Base-by-base conservation (phyloP, 2,329 filamentous ascomycete species). In the Coniella vitis region DNA sequence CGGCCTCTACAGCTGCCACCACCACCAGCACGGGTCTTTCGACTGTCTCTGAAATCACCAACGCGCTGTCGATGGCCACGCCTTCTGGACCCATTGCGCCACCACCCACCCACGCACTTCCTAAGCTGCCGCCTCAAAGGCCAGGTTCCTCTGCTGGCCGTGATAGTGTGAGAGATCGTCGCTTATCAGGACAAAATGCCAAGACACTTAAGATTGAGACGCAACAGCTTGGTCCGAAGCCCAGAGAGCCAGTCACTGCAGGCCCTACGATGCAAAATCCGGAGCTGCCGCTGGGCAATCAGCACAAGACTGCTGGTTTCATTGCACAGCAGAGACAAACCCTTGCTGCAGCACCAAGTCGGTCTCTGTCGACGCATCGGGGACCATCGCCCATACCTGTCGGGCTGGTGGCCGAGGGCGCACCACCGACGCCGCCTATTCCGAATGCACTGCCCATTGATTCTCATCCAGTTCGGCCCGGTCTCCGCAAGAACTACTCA, bases 191-290 rank as follows among this genome's bases (percentile, higher is more conserved):
- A 7, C 84, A 88, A 58, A 88, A 87, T 58, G 71, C 79, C 13
- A 90, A 87, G 63, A 86, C 90, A 60, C 72, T 97, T 44, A 95
- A 90, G 68, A 96, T 97, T 48, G 88, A 96, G 65, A 96, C 90
- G 0, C 57, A 63, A 8, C 66, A 65, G 54, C 52, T 68, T n/a
- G 56, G 53, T 38, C 61, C 55, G 19, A 58, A 56, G 17, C 50
- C 56, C 16, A 56, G 54, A 21, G 56, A 54, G 16, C 58, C 58
- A 9, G 55, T 58, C 9, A 52, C 57, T 16, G 52, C 51, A n/a
- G 56, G 58, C 10, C 60, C 62, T 9, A 59, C 47, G 34, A 32
- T 57, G 32, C 51, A 53, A 25, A 48, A 45, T 25, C 22, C 41
- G 10, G 51, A 53, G 7, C 17, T 50, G 37, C 37, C 47, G 20